Base-by-base conservation (phyloP, 2,329 filamentous ascomycete genomes). In the Colletotrichum camelliae region DNA sequence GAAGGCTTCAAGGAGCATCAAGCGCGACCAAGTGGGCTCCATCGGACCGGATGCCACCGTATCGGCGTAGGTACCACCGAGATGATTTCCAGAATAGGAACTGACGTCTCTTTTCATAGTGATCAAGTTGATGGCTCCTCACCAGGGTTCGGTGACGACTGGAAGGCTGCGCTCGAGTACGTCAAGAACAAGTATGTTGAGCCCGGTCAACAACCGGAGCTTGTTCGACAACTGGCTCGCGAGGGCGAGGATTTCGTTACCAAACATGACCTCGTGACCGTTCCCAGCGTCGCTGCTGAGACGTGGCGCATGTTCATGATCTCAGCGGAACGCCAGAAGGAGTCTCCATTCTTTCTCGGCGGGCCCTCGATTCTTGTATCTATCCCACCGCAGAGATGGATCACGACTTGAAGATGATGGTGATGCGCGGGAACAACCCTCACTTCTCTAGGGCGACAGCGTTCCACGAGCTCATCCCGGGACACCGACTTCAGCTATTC, bases 401-500 rank as follows among this genome's bases (percentile, higher is more conserved):
- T 6, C 89, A 92, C 77, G 86, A 85, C 21, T 84, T 87, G 39
- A 93, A 92, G 81, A 79, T 89, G 77, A 92, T 92, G 90, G 88
- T 88, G 69, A 88, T 92, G 86, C 87, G 90, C 21, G 89, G 90
- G 13, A 92, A 92, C 81, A 91, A 90, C 78, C 85, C 86, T 1
- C 88, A 91, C 79, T 91, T 92, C 80, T 84, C 89, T 6, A 87
- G 88, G 2, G 89, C 90, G 7, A 92, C 90, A 1, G 90, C 91
- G 3, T 92, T 92, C 78, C 91, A 92, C 80, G 91, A 92, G 81
- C 88, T 92, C 81, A 89, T 92, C 16, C 90, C 91, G 0, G 91
- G 91, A 1, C 90, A 92, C 76, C 86, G 90, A 67, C 83, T 91
- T 33, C 90, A 92, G 79, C 81, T 88, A 18, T 87, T 88, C 80